Evolutionary conservation across 768 basidiomycete species (phyloP).

Genomic region (Tylopilus cervinicoccineus): DNA sequence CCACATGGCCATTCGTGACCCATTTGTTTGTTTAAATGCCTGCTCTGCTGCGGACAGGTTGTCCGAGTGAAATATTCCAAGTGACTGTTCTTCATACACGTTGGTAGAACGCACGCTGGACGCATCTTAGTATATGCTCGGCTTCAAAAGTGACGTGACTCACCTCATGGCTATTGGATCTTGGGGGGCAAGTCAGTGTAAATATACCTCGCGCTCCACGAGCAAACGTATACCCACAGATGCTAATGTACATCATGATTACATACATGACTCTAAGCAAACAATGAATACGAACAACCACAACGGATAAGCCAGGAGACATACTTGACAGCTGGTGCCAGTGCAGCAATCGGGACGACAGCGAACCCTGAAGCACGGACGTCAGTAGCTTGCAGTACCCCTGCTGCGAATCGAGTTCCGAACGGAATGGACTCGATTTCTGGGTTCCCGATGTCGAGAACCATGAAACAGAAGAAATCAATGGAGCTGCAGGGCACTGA

Average conservation of each 20-base stretch:
- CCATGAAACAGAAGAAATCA: conserved; percentile 89
- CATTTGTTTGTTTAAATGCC: conserved; percentile 39
- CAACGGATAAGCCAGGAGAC: conserved; percentile 23
- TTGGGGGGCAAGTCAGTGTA: conserved; percentile 23
- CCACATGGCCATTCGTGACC: conserved; percentile 61
- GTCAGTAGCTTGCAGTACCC: conserved; percentile 72
- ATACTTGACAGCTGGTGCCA: conserved; percentile 89
- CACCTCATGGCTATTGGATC: conserved; percentile 83
- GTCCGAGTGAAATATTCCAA: conserved; percentile 67
- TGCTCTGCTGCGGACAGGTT: conserved; percentile 46
- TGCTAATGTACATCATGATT: conserved; percentile 91
- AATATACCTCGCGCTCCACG: neutral
- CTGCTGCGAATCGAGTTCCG: conserved; percentile 66
- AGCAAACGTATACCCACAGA: conserved; percentile 50
- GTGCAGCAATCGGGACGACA: conserved; percentile 63
- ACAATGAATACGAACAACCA: neutral
- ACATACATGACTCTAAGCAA: conserved; percentile 70
- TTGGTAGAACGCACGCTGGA: conserved; percentile 85
- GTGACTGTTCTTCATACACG: conserved; percentile 89
- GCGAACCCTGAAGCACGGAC: conserved; percentile 88
- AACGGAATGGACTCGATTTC: conserved; percentile 65
- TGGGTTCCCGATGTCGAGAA: conserved; percentile 81
- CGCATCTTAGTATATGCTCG: neutral
- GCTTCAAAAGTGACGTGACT: neutral
- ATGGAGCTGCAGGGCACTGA: conserved; percentile 44